A percentile compares a stretch with the other conserved stretches of the same genome.
These are phyloP conservation scores for Pyrenophora tritici-repentis DNA, from an alignment of 2,329 filamentous ascomycete species.

Conservation along the genomic window DNA sequence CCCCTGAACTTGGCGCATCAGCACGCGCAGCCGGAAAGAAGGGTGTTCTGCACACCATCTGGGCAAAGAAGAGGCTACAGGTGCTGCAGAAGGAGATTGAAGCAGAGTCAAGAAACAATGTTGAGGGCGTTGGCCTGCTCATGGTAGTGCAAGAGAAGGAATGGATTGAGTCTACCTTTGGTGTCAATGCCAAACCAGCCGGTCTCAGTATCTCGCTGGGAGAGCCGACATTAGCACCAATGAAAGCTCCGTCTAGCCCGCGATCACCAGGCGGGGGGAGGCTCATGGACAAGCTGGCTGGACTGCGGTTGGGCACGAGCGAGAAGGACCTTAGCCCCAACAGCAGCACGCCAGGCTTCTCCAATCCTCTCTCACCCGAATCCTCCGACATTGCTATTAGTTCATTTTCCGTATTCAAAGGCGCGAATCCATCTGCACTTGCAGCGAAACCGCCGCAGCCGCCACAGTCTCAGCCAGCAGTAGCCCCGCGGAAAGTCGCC, in stretches of 20 bases:
- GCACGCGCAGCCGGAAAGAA: slow-evolving; percentile 71
- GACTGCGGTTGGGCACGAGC: slow-evolving; percentile 76
- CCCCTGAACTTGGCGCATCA: slow-evolving; percentile 71
- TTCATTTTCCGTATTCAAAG: slow-evolving; percentile 63
- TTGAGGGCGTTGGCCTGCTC: slow-evolving; percentile 79
- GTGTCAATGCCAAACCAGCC: slow-evolving; percentile 56
- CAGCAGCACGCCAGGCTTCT: slow-evolving; percentile 29
- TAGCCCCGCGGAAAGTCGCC: slow-evolving; percentile 39
- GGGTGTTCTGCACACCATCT: slow-evolving; percentile 85
- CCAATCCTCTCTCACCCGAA: slow-evolving; percentile 64
- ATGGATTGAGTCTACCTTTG: slow-evolving; percentile 86
- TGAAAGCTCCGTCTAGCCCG: slow-evolving; percentile 64
- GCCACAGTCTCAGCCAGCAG: slow-evolving; percentile 25
- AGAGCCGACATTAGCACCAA: slow-evolving; percentile 46
- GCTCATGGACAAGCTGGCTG: slow-evolving; percentile 78
- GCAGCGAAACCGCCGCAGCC: slow-evolving; percentile 51
- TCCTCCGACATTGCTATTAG: slow-evolving; percentile 67
- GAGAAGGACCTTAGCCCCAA: slow-evolving; percentile 65
- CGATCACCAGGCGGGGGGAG: slow-evolving; percentile 67
- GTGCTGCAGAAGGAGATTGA: slow-evolving; percentile 78
- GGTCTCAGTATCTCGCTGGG: slow-evolving; percentile 47
- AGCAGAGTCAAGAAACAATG: slow-evolving; percentile 71
- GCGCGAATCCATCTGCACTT: slow-evolving; percentile 47
- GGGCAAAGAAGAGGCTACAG: slow-evolving; percentile 81
- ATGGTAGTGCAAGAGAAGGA: slow-evolving; percentile 83